These are phyloP conservation scores for Sporothrix protearum DNA, from an alignment of 2,329 filamentous ascomycete genomes.

Conservation along the genomic window DNA sequence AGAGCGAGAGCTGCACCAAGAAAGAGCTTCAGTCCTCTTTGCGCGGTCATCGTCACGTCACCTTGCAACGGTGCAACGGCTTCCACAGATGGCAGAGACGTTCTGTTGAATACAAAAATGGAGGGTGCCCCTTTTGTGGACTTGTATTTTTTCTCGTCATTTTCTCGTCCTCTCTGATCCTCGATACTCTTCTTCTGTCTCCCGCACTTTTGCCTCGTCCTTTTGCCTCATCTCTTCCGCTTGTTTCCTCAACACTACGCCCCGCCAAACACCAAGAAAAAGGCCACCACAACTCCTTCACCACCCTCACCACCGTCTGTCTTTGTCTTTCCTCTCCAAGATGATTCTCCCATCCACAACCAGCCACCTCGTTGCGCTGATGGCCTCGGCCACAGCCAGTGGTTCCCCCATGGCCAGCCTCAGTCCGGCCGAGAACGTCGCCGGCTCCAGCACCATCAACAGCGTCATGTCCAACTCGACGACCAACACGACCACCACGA, in stretches of 20 bases:
- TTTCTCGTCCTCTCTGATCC: not conserved
- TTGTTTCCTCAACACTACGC: not conserved
- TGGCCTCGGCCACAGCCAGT: not conserved
- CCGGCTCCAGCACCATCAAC: not conserved
- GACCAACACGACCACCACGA: too few species aligned
- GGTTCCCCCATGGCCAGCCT: too few species aligned
- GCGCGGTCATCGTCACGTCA: not conserved
- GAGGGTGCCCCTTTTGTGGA: too few species aligned
- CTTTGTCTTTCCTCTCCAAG: not conserved
- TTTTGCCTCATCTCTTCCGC: not conserved
- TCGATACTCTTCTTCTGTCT: not conserved
- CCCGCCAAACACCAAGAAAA: too few species aligned
- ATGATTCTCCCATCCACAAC: constrained; percentile 9
- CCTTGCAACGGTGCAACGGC: not conserved
- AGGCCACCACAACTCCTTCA: not conserved
- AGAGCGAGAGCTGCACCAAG: not conserved
- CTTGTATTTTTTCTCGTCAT: not conserved
- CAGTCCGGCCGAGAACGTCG: not conserved
- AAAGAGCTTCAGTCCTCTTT: not conserved
- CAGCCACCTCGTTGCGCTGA: not conserved
- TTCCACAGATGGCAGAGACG: not conserved
- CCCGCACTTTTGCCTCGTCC: too few species aligned
- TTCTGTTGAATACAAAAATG: not conserved
- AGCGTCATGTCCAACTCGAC: too few species aligned
- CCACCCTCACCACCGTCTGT: not conserved